These are phyloP conservation scores for Penicillium argentinense DNA, from an alignment of 495 filamentous ascomycete genomes.

Conservation along the genomic window DNA sequence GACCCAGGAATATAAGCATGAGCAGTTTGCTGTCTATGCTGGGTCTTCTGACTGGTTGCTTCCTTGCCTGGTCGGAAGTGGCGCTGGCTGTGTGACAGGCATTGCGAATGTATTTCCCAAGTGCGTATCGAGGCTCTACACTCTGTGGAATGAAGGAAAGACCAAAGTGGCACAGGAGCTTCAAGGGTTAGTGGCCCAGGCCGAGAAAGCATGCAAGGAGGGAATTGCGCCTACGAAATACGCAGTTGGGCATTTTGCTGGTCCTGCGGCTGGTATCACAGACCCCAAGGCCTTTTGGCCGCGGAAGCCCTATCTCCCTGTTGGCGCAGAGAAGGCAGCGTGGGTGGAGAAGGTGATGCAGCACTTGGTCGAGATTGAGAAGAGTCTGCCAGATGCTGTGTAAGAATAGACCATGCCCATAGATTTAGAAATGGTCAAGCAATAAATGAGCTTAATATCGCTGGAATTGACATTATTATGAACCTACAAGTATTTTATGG, in stretches of 20 bases:
- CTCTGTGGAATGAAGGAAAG: constrained; percentile 62
- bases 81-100: constrained; percentile 62
- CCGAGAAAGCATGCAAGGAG: constrained; percentile 80
- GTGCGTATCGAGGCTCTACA: constrained; percentile 58
- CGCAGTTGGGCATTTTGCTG: constrained; percentile 43
- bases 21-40: constrained; percentile 59
- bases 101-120: constrained; percentile 67
- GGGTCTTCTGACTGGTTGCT: constrained; percentile 66
- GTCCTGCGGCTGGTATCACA: constrained; percentile 17
- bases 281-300: constrained; percentile 24
- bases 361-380: constrained; percentile 20
- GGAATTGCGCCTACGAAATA: constrained; percentile 67
- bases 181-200: constrained; percentile 70
- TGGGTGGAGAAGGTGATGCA: constrained; percentile 28
- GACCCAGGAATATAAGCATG: constrained; percentile 46
- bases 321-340: constrained; percentile 17
- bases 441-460: too few species aligned
- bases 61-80: constrained; percentile 48
- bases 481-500: background rate
- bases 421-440: too few species aligned
- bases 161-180: constrained; percentile 62
- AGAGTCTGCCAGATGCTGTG: constrained; percentile 23
- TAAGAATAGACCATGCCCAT: constrained; percentile 4
- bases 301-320: constrained; percentile 24
- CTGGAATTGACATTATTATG: background rate